Evolutionary conservation across 2,329 filamentous ascomycete species (phyloP), one percentile per base, ranked within the genome.

Genomic region (Fusarium euwallaceae): DNA sequence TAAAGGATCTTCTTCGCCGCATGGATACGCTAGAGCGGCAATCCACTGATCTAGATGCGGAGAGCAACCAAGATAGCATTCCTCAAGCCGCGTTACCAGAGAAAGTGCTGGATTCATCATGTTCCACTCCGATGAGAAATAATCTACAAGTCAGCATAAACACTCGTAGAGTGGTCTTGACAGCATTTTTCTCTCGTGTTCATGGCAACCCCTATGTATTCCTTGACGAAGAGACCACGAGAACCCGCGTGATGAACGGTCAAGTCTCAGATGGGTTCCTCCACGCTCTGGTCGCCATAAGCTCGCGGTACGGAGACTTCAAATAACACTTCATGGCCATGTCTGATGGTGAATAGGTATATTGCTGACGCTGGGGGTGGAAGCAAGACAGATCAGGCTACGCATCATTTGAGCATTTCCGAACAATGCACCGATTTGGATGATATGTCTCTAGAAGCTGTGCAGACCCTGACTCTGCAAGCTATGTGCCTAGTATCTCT

Each of bases 201-300:
- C 63, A 72, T 39, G 70, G 70, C 1, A 72, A 70, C 22, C 70
- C 67, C 12, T 72, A 70, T 16, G 29, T 66, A 4, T 72, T 72
- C 8, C 55, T 72, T 16, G 67, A 67, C n/a, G 70, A 72, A 53
- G 39, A 51, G n/a, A 61, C 63, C 1, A 34, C 65, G 17, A 43
- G 67, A 34, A 56, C 48, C 24, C 39, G 59, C 11, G 61, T 72
- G 9, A 43, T 72, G 20, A 70, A 70, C 32, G 59, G 41, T 7
- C 63, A 64, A 24, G 45, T 51, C 1, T 64, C 70, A 3, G 22
- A 32, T 17, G 43, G 10, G 5, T 55, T 72, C 27, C 48, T 72
- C 20, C 62, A 64, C 41, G 64, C 70, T n/a, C 14, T 72, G 14
- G 65, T 43, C n/a, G 67, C 70, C 7, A 11, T 67, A 12, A 58